Base-by-base conservation (phyloP, 306 rosid genomes). In the Alnus glutinosa region DNA sequence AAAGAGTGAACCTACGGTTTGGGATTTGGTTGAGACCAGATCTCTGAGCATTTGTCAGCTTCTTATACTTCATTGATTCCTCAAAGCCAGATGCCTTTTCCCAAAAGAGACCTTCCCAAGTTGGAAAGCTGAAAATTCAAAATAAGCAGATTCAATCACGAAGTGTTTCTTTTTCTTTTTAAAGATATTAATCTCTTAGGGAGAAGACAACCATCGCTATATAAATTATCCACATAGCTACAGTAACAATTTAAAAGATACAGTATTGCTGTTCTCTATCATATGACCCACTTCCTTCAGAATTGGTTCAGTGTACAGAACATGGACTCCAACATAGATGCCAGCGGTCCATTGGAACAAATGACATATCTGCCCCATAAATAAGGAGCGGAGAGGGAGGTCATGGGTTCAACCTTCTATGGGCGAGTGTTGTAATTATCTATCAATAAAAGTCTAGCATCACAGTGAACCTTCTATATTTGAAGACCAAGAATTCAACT, bases 21-120 rank as follows among this genome's bases (percentile, higher is more conserved):
- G 99, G 99, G 51, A 96, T 96, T 86, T 96, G 99, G 88, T 96
- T 96, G 30, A 96, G 97, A 91, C 99, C 99, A 73, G 99, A 96
- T 90, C 99, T 89, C 91, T 96, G 99, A 13, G 99, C 99, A 88
- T 96, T 96, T 5, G 99, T 96, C 81, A 96, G 88, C 93, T 96
- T 96, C 83, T 96, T 96, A 69, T 93, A 96, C 90, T 96, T 96
- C 99, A 96, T 96, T 18, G 99, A 93, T 86, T 96, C 99, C 88
- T 96, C 99, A 87, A 96, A 93, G 3, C 99, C 99, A 49, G 99
- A 96, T 76, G 99, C 99, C 84, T 96, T 96, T 54, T 96, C 99
- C 99, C 99, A 96, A 55, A 94, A 94, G 83, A 94, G 98, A 88
- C 97, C 97, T 86, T 94, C 98, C 97, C 98, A 94, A 32, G 98